Percentiles rank a stretch among this genome's conserved stretches.
Evolutionary conservation across 345 rosid genomes (phyloP).

Genomic region (Eucalyptus virginea): DNA sequence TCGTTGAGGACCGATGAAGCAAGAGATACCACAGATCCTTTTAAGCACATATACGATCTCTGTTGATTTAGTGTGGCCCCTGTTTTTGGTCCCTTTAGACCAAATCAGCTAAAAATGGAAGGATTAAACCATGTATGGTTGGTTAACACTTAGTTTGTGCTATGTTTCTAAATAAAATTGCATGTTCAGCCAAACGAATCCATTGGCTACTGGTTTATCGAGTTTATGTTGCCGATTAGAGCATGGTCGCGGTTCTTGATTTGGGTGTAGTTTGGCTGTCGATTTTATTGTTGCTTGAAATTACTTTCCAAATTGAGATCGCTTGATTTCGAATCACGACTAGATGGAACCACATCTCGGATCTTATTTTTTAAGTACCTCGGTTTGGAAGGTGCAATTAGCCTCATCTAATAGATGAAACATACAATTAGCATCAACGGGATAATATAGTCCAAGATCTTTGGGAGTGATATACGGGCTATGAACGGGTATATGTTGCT

Average conservation of each 20-base stretch:
- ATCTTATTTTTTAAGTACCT: not conserved
- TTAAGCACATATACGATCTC: not conserved
- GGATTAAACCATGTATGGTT: not conserved
- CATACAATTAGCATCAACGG: not conserved
- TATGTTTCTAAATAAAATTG: not conserved
- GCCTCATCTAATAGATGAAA: not conserved
- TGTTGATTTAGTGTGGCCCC: not conserved
- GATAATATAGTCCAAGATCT: not conserved
- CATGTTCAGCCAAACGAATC: not conserved
- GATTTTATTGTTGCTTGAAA: not conserved
- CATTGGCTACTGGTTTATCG: not conserved
- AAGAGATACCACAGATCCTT: not conserved
- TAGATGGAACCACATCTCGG: not conserved
- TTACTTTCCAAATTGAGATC: not conserved
- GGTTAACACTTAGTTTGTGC: not conserved
- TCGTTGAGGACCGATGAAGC: not conserved
- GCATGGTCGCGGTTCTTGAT: not conserved
- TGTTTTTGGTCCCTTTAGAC: not conserved
- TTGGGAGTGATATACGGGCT: too few species aligned
- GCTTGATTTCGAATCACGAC: not conserved
- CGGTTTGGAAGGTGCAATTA: not conserved
- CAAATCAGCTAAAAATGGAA: not conserved
- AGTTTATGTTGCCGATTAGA: not conserved
- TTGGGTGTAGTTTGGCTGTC: not conserved
- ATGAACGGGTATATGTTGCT: not conserved